phyloP scores from a whole-genome alignment of 768 basidiomycete species.

The Lactarius vividus region DNA sequence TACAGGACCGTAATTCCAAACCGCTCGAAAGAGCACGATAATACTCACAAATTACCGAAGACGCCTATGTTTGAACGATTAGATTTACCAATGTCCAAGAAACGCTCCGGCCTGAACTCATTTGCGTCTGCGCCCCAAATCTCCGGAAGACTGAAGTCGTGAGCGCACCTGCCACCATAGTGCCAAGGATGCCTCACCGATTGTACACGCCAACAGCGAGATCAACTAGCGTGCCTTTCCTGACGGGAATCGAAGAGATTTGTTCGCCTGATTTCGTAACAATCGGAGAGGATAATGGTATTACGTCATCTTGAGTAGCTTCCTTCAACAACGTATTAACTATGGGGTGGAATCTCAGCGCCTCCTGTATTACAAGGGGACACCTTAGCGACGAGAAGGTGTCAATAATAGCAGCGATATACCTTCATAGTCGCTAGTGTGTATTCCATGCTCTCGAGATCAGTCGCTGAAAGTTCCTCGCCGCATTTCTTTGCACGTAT shows the following conservation, averaged over 20 bases:
- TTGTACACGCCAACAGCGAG: conserved; percentile 7
- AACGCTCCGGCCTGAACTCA: conserved; percentile 11
- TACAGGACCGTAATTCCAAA: background rate
- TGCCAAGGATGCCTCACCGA: background rate
- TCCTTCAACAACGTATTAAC: conserved; percentile 4
- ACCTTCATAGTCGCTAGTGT: conserved; percentile 9
- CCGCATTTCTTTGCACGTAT: conserved; percentile 11
- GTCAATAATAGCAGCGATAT: background rate
- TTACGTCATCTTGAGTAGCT: conserved; percentile 27
- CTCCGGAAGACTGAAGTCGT: conserved; percentile 6
- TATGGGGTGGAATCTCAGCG: conserved; percentile 24
- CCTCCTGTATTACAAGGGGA: background rate
- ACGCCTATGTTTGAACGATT: conserved; percentile 4
- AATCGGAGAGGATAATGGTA: conserved; percentile 25
- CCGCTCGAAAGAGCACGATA: background rate
- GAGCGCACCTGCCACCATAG: background rate
- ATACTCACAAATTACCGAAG: conserved; percentile 1
- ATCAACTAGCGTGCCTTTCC: conserved; percentile 8
- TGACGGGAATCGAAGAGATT: conserved; percentile 8
- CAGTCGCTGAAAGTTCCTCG: background rate
- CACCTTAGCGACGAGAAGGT: background rate
- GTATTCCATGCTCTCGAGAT: conserved; percentile 11
- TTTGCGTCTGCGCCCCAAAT: conserved; percentile 9
- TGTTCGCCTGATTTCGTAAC: conserved; percentile 3
- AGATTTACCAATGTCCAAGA: background rate